Evolutionary conservation across 2,329 filamentous ascomycete species (phyloP).

Genomic region (Conoideocrella luteorostrata): DNA sequence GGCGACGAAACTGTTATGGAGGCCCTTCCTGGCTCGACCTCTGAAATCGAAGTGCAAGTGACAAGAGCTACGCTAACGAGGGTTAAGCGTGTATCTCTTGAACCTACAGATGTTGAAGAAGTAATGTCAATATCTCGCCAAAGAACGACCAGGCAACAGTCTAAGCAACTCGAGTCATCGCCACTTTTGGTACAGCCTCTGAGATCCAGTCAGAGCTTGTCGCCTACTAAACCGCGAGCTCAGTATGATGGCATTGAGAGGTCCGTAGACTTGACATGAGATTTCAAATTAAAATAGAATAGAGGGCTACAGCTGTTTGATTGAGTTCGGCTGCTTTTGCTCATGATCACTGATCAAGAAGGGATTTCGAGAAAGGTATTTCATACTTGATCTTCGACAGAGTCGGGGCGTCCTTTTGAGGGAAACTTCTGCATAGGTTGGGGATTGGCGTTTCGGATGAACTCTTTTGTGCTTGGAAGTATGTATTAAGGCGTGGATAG

Average conservation of each 20-base stretch:
- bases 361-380: too few relatives aligned
- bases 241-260: conserved; percentile 27
- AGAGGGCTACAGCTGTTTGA: background rate
- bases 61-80: background rate
- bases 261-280: conserved; percentile 13
- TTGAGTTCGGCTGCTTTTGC: background rate
- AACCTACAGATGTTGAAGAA: conserved; percentile 6
- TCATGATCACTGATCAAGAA: background rate
- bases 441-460: conserved; percentile 2
- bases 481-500: background rate
- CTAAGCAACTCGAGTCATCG: conserved; percentile 1
- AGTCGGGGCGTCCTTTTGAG: background rate
- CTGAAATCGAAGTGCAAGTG: conserved; percentile 5
- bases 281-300: background rate
- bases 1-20: background rate
- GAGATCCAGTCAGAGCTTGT: conserved; percentile 6
- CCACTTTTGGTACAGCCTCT: conserved; percentile 7
- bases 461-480: background rate
- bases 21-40: conserved; percentile 8
- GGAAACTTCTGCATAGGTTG: conserved; percentile 13
- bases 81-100: background rate
- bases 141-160: background rate
- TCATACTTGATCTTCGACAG: too few relatives aligned
- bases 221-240: background rate
- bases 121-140: background rate